A percentile compares a stretch with the other conserved stretches of the same genome.
These are phyloP conservation scores for Ganoderma sinense DNA, from an alignment of 1,284 basidiomycete species.

Conservation along the genomic window DNA sequence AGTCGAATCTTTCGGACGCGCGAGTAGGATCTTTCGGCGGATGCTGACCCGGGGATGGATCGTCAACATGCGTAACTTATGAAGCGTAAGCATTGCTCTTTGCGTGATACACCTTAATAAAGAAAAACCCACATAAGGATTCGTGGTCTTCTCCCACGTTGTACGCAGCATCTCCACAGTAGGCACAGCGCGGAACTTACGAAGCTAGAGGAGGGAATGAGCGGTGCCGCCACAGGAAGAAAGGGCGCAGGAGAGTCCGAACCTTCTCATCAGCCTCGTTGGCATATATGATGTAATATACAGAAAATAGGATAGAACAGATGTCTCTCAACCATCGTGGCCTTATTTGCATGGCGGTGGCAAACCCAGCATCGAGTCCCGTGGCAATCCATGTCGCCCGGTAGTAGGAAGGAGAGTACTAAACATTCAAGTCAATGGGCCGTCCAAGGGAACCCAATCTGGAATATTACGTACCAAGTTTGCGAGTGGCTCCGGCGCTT, in stretches of 20 bases:
- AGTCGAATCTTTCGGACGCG: slow-evolving; percentile 79
- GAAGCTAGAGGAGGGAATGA: slow-evolving; percentile 61
- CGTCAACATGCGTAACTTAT: slow-evolving; percentile 75
- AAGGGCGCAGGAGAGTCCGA: background rate
- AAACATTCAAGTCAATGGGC: slow-evolving; percentile 1
- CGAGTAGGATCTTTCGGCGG: slow-evolving; percentile 80
- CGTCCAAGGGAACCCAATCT: background rate
- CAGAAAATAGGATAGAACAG: slow-evolving; percentile 83
- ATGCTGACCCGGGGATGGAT: slow-evolving; percentile 69
- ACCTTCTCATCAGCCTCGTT: slow-evolving; percentile 96
- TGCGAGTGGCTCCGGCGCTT: slow-evolving; percentile 94
- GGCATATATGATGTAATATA: slow-evolving; percentile 95
- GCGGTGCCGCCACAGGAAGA: background rate
- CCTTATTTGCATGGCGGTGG: slow-evolving; percentile 93
- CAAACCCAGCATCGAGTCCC: slow-evolving; percentile 96
- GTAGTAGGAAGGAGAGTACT: slow-evolving; percentile 95
- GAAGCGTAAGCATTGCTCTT: slow-evolving; percentile 14
- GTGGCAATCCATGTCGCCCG: slow-evolving; percentile 96
- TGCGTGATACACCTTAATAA: slow-evolving; percentile 17
- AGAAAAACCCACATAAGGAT: slow-evolving; percentile 78
- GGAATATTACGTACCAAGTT: slow-evolving; percentile 68
- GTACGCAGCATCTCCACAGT: slow-evolving; percentile 95
- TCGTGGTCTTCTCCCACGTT: slow-evolving; percentile 97
- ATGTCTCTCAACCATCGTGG: slow-evolving; percentile 93
- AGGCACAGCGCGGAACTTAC: slow-evolving; percentile 90